Evolutionary conservation across 2,329 filamentous ascomycete genomes (phyloP), one percentile per base, ranked within the genome.

Genomic region (Diplocarpon mali): DNA sequence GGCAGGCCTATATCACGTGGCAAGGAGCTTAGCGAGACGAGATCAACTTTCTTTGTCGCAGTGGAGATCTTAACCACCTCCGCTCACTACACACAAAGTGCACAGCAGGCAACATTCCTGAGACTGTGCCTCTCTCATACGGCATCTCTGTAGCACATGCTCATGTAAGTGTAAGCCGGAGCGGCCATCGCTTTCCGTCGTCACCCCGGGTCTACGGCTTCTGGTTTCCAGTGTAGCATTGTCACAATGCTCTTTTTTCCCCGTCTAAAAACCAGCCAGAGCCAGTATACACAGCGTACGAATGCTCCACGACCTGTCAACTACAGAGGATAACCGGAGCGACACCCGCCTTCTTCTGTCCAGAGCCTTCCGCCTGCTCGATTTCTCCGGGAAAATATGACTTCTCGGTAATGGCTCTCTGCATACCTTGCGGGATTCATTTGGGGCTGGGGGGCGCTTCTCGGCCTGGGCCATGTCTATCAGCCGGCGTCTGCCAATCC

Each of bases 361-460:
- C 40, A 17, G 37, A 36, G 31, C 27, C n/a, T 27, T 31, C 2
- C 31, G 17, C 20, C 10, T 20, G 27, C 39, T 37, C 20, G 29
- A 36, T n/a, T 20, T 28, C 29, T 39, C 29, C 44, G 37, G 35
- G 34, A 31, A 38, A 29, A 29, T 44, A 14, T 40, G 35, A 36
- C 38, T 29, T 5, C 44, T 45, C 45, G 35, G 41, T 38, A 40
- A 42, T 38, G 47, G 47, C 34, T 36, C 24, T 31, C 34, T 42
- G 47, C 47, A 46, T 43, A 14, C 27, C 20, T 24, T 4, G 3
- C 31, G 38, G 32, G 37, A 38, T 41, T 41, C 42, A n/a, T n/a
- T n/a, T n/a, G n/a, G n/a, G n/a, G n/a, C n/a, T n/a, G n/a, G n/a
- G n/a, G n/a, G n/a, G n/a, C n/a, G n/a, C 17, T 31, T 20, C 27